phyloP scores from a whole-genome alignment of 2,329 filamentous ascomycete genomes.

The Botrytis elliptica region DNA sequence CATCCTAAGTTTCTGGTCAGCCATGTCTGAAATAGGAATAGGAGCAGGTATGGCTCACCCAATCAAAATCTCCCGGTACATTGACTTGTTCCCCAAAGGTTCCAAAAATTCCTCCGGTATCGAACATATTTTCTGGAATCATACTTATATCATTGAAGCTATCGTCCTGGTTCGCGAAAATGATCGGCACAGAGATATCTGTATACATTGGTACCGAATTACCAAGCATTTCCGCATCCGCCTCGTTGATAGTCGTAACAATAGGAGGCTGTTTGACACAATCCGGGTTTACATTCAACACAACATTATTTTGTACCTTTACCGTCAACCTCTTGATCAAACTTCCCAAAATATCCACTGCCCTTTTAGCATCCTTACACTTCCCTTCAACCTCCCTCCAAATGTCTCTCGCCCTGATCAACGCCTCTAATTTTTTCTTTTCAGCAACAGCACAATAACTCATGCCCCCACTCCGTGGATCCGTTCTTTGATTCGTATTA shows the following conservation, averaged over 20 bases:
- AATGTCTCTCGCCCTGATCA: conserved; percentile 29
- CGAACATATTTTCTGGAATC: conserved; percentile 26
- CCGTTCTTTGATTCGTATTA: conserved; percentile 24
- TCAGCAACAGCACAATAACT: conserved; percentile 26
- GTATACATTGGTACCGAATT: not conserved
- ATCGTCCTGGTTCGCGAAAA: conserved; percentile 3
- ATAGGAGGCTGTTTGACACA: not conserved
- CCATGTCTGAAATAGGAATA: not conserved
- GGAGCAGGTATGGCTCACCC: conserved; percentile 23
- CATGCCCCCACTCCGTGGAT: not conserved
- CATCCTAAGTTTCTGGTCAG: conserved; percentile 23
- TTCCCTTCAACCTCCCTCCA: conserved; percentile 31
- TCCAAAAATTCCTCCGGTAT: conserved; percentile 18
- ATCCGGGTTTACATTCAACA: not conserved
- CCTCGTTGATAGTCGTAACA: conserved; percentile 13
- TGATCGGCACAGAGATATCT: conserved; percentile 19
- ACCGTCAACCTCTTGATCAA: conserved; percentile 27
- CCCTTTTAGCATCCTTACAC: conserved; percentile 31
- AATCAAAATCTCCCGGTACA: conserved; percentile 29
- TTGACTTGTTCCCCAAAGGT: conserved; percentile 26
- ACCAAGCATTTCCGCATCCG: not conserved
- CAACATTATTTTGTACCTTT: conserved; percentile 11
- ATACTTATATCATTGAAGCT: not conserved
- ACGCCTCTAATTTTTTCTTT: conserved; percentile 27
- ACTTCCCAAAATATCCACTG: conserved; percentile 26